Percentiles rank a stretch among this genome's conserved stretches.
Evolutionary conservation across 495 filamentous ascomycete species (phyloP).

Genomic region (Penicillium manginii): DNA sequence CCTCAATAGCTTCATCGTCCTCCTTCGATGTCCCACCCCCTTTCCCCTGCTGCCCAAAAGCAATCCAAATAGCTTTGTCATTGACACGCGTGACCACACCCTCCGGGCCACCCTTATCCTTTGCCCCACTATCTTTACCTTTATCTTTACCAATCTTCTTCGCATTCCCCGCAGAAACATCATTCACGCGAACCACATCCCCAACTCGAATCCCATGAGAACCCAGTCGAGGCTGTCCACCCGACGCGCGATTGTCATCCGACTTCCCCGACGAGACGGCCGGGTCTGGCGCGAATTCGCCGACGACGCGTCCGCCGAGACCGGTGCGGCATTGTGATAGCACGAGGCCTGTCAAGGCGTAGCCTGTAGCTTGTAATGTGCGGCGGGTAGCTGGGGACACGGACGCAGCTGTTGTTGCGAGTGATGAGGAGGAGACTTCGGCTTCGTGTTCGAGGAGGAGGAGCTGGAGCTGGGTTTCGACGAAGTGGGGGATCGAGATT

Average conservation of each 20-base stretch:
- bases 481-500: conserved; percentile 76
- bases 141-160: conserved; percentile 70
- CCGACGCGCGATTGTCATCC: conserved; percentile 38
- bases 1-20: conserved; percentile 62
- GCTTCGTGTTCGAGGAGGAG: conserved; percentile 77
- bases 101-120: conserved; percentile 61
- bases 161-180: conserved; percentile 69
- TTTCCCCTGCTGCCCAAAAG: conserved; percentile 65
- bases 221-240: conserved; percentile 52
- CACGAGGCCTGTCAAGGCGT: conserved; percentile 81
- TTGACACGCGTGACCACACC: conserved; percentile 80
- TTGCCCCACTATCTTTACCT: conserved; percentile 55
- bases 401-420: conserved; percentile 71
- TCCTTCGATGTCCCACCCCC: conserved; percentile 49
- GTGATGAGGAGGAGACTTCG: conserved; percentile 54
- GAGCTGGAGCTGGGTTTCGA: conserved; percentile 74
- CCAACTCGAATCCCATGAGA: conserved; percentile 86
- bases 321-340: conserved; percentile 86
- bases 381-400: conserved; percentile 71
- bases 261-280: conserved; percentile 53
- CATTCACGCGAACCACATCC: conserved; percentile 82
- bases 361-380: conserved; percentile 79
- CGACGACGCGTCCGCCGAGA: conserved; percentile 81
- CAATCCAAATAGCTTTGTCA: conserved; percentile 62
- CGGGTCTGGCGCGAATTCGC: conserved; percentile 77